Conservation (phyloP, 441 rosid genomes). For the Viola pubescens region DNA sequence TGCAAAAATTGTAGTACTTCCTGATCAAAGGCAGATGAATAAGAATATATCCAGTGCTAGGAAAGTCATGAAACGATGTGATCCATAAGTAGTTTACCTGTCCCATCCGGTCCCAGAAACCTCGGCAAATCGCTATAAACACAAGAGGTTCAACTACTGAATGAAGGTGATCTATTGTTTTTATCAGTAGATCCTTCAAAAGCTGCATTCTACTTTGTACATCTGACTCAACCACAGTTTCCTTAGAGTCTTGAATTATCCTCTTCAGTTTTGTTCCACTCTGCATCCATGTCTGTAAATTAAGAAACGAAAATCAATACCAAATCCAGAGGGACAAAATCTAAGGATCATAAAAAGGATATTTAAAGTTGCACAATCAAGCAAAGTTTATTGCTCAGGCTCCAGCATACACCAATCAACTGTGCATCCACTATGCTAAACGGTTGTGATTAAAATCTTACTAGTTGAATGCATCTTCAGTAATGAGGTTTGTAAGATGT, state of each 20-base stretch:
- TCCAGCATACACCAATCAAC: too few species aligned
- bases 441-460: too few species aligned
- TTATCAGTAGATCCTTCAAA: slow-evolving; percentile 67
- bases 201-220: slow-evolving; percentile 69
- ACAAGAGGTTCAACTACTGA: slow-evolving; percentile 65
- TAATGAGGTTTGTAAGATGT: too few species aligned
- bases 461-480: too few species aligned
- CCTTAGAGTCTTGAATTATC: slow-evolving; percentile 86
- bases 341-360: too few species aligned
- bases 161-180: slow-evolving; percentile 68
- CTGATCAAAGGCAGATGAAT: slow-evolving; percentile 29
- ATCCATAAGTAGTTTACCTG: slow-evolving; percentile 36
- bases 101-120: slow-evolving; percentile 96
- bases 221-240: slow-evolving; percentile 72
- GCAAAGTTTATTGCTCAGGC: too few species aligned
- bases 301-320: too few species aligned
- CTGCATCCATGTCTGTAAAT: slow-evolving; percentile 63
- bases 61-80: background rate
- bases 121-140: slow-evolving; percentile 71
- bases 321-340: too few species aligned
- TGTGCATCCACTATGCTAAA: too few species aligned
- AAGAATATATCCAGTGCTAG: slow-evolving; percentile 2
- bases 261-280: slow-evolving; percentile 75
- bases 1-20: slow-evolving; percentile 68
- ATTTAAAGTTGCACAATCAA: too few species aligned